Evolutionary conservation across 768 basidiomycete species (phyloP), one percentile per base, ranked within the genome.

Genomic region (Pleurotus tuoliensis): DNA sequence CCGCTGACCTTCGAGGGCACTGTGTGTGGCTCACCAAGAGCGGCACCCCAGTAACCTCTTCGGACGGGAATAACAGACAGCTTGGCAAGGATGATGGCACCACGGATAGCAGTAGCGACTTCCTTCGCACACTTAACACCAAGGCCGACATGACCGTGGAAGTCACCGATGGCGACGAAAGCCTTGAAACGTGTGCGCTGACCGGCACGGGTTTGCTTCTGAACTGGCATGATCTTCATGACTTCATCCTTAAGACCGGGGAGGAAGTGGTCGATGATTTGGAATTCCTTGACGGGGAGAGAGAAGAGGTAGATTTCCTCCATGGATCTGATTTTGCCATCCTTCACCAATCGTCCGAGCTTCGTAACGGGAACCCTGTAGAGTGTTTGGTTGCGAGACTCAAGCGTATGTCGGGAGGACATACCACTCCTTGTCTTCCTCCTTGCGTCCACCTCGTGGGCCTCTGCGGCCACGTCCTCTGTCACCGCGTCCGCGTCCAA

Each of bases 291-390:
- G 76, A 99, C 91, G 59, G 96, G 95, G 62, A 99, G 90, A 24
- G 97, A 99, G 87, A 98, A 99, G 70, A 99, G 94, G 79, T 98
- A 99, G 76, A 98, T 98, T 73, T 99, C 97, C 73, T 99, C 97
- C 85, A 99, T 95, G 47, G 94, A 97, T 78, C 96, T 98, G 81
- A 99, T 98, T 80, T 98, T 98, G 65, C 96, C 96, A 67, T 98
- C 97, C 78, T 97, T 98, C 45, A 98, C 95, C 69, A 99, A 86
- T 76, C 97, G 95, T 59, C 97, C 97, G 64, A 99, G 90, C 75
- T 98, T 99, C 73, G 97, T 98, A 76, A 98, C 95, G 66, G 97
- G 96, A 60, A 87, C 87, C 94, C 93, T 94, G 65, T 6, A 20
- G 57, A 12, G 16, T 16, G 44, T 12, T n/a, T 39, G 59, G 47